A percentile compares a stretch with the other conserved stretches of the same genome.
Evolutionary conservation across 306 rosid species (phyloP).

Genomic region (Lathyrus sativus): DNA sequence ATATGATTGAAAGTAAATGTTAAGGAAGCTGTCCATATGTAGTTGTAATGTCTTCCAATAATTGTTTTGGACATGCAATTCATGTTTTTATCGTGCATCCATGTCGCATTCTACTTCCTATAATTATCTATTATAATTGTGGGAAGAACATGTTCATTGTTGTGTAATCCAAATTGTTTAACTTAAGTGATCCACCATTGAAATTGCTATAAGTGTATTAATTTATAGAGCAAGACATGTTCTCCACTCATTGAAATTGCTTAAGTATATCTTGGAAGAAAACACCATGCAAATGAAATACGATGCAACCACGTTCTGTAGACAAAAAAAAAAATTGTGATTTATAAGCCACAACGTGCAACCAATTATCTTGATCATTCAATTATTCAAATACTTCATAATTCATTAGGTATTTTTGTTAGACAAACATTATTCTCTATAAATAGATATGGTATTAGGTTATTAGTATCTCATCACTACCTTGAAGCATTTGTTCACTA

Average conservation of each 20-base stretch:
- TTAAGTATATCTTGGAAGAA: background rate
- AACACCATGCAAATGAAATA: background rate
- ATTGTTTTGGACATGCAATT: background rate
- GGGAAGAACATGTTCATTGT: background rate
- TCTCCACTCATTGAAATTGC: constrained; percentile 13
- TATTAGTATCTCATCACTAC: constrained; percentile 15
- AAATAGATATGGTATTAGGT: constrained; percentile 10
- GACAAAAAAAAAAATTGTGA: background rate
- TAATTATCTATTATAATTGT: background rate
- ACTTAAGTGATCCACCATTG: background rate
- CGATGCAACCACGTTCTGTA: constrained; percentile 21
- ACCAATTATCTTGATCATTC: constrained; percentile 26
- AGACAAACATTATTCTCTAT: constrained; percentile 12
- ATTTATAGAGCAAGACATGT: background rate
- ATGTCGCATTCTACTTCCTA: constrained; percentile 14
- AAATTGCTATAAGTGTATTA: background rate
- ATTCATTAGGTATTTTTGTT: background rate
- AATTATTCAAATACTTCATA: background rate
- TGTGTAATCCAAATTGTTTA: background rate
- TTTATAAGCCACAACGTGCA: constrained; percentile 29
- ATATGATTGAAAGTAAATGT: background rate
- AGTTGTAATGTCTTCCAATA: background rate
- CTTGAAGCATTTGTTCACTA: constrained; percentile 14
- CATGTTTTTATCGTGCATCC: constrained; percentile 37
- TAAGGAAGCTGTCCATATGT: background rate